A percentile compares a stretch with the other conserved stretches of the same genome.
These are phyloP conservation scores for Whalleya microplaca DNA, from an alignment of 2,329 filamentous ascomycete genomes.

Conservation along the genomic window DNA sequence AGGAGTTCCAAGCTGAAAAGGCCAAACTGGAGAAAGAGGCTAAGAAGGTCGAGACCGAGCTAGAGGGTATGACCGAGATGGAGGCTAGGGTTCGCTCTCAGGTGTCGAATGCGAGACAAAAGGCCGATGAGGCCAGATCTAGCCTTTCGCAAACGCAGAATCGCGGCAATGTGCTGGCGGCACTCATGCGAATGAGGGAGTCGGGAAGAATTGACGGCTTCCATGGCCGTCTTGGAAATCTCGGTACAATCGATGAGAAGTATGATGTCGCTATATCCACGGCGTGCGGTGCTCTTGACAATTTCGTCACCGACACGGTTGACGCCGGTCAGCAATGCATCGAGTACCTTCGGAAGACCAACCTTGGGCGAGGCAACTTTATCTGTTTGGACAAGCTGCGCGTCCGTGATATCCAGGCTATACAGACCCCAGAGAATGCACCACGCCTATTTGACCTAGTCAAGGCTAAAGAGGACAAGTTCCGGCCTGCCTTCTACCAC, in stretches of 20 bases:
- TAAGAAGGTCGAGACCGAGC: constrained; percentile 70
- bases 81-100: constrained; percentile 83
- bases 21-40: constrained; percentile 74
- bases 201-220: constrained; percentile 97
- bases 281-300: constrained; percentile 87
- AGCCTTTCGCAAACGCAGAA: constrained; percentile 90
- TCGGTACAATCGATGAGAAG: constrained; percentile 89
- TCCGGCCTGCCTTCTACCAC: constrained; percentile 91
- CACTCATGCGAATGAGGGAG: constrained; percentile 91
- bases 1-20: constrained; percentile 75
- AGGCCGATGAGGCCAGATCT: constrained; percentile 92
- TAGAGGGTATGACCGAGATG: constrained; percentile 72
- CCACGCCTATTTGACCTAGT: constrained; percentile 93
- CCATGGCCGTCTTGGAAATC: constrained; percentile 90
- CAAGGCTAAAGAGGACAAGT: constrained; percentile 83
- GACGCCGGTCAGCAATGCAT: constrained; percentile 98
- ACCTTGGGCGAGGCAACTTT: constrained; percentile 94
- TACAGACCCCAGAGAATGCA: constrained; percentile 89
- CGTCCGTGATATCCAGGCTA: constrained; percentile 73
- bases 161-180: constrained; percentile 88
- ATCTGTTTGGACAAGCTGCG: constrained; percentile 91
- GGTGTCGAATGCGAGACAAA: constrained; percentile 87
- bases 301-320: constrained; percentile 95
- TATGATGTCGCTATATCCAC: constrained; percentile 99
- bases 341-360: constrained; percentile 95